These are phyloP conservation scores for Rhynchospora breviuscula DNA, from an alignment of 176 grass and related monocot species.

Conservation along the genomic window DNA sequence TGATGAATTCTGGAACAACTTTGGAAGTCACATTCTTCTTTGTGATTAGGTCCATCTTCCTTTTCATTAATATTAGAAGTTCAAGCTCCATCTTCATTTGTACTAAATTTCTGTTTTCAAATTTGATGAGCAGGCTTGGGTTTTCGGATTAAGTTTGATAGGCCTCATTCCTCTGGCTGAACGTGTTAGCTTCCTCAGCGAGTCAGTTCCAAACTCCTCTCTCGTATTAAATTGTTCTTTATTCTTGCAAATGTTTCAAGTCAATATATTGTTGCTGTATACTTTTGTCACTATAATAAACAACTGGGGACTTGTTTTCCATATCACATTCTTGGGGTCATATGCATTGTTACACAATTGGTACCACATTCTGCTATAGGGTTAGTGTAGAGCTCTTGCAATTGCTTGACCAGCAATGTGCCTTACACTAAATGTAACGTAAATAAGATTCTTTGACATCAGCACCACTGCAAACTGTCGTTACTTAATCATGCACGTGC, in stretches of 20 bases:
- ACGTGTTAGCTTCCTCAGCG: conserved; percentile 67
- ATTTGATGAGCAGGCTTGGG: conserved; percentile 39
- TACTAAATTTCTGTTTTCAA: conserved; percentile 16
- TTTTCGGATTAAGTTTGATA: conserved; percentile 60
- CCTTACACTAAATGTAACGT: background rate
- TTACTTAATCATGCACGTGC: background rate
- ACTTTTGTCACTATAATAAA: background rate
- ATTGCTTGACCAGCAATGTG: background rate
- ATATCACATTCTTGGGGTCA: background rate
- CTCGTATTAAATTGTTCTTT: background rate
- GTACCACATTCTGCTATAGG: background rate
- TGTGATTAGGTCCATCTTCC: background rate
- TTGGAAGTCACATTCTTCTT: background rate
- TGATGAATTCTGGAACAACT: background rate
- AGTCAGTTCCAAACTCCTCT: conserved; percentile 39
- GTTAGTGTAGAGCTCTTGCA: background rate
- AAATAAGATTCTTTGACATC: background rate
- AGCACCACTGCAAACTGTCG: background rate
- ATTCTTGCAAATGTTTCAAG: background rate
- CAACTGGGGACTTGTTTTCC: background rate
- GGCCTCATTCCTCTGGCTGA: conserved; percentile 58
- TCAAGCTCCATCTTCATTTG: background rate
- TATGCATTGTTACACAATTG: background rate
- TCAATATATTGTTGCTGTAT: background rate
- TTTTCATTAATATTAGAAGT: background rate